Conservation (phyloP, 306 rosid genomes). For the Pyrus bretschneideri region DNA sequence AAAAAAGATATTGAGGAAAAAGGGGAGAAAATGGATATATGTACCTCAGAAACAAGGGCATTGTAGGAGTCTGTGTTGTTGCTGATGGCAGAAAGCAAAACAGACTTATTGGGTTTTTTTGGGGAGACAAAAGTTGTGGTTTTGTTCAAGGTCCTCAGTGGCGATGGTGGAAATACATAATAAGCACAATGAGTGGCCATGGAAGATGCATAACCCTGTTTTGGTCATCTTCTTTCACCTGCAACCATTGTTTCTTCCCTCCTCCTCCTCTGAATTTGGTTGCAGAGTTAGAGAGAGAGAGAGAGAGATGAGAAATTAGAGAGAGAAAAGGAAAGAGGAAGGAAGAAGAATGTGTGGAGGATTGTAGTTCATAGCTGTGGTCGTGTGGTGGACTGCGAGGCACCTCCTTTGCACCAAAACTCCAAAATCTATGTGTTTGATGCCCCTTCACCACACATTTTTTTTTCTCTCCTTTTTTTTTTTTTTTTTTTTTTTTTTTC, state of each 20-base stretch:
- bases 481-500: not conserved
- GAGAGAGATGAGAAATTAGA: not conserved
- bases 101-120: constrained; percentile 32
- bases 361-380: constrained; percentile 21
- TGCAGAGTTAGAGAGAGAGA: not conserved
- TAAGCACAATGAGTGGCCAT: constrained; percentile 75
- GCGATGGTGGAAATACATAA: constrained; percentile 48
- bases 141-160: constrained; percentile 11
- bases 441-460: constrained; percentile 43
- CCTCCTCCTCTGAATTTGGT: not conserved
- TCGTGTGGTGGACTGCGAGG: constrained; percentile 38
- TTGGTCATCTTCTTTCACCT: constrained; percentile 34
- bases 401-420: not conserved
- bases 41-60: constrained; percentile 77
- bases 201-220: constrained; percentile 58
- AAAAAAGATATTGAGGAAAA: not conserved
- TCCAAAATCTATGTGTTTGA: constrained; percentile 34
- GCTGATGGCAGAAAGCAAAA: constrained; percentile 41
- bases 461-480: not conserved
- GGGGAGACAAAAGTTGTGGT: constrained; percentile 23
- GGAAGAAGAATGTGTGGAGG: constrained; percentile 24
- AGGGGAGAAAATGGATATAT: not conserved
- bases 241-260: constrained; percentile 37
- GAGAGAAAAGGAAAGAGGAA: not conserved
- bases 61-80: constrained; percentile 49